Percentiles rank a stretch among this genome's conserved stretches.
phyloP scores from a whole-genome alignment of 208 protist species.

The Strigomonas galati region DNA sequence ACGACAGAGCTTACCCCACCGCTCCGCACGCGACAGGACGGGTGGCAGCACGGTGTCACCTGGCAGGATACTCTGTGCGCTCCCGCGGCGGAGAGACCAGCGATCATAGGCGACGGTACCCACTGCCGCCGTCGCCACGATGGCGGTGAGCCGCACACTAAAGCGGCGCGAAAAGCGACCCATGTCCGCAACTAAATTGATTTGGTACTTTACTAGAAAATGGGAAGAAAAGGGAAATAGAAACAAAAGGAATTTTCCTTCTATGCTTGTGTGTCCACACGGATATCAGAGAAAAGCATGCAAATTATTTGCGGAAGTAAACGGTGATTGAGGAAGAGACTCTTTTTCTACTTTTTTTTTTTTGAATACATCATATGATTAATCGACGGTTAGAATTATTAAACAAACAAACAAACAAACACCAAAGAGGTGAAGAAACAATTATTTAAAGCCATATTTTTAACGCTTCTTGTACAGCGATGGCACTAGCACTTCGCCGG shows the following conservation, averaged over 20 bases:
- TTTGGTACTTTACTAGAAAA: neutral
- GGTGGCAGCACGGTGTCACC: neutral
- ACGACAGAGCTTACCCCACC: conserved; percentile 20
- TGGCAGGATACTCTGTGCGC: neutral
- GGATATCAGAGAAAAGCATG: no score
- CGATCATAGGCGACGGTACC: conserved; percentile 31
- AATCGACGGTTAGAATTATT: conserved; percentile 7
- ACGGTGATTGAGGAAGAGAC: neutral
- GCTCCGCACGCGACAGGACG: conserved; percentile 15
- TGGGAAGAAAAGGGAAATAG: conserved; percentile 5
- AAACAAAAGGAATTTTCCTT: neutral
- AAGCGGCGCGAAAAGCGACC: conserved; percentile 39
- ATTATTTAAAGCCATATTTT: conserved; percentile 10
- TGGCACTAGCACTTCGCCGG: conserved; percentile 80
- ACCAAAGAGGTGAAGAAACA: no score
- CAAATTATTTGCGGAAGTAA: no score
- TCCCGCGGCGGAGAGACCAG: conserved; percentile 39
- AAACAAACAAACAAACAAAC: neutral
- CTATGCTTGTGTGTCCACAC: no score
- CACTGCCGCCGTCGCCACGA: conserved; percentile 7
- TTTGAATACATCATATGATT: neutral
- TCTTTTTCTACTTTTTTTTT: neutral
- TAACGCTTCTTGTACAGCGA: conserved; percentile 95
- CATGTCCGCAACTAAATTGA: conserved; percentile 21
- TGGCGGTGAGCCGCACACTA: conserved; percentile 24